Percentiles rank a stretch among this genome's conserved stretches.
Evolutionary conservation across 176 grass and related monocot genomes (phyloP).

Genomic region (Oryza glumipatula): DNA sequence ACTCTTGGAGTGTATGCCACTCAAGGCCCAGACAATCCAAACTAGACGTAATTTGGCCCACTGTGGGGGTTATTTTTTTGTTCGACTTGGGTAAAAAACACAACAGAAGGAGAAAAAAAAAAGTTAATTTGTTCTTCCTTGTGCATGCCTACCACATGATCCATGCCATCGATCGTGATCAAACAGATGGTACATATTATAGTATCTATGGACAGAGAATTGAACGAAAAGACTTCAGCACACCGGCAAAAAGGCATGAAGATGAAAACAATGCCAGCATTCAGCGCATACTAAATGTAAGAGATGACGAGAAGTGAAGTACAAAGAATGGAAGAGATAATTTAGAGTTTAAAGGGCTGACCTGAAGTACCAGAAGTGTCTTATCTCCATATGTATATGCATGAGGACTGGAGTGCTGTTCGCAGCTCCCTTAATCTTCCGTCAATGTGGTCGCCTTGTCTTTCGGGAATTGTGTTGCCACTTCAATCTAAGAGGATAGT

Average conservation of each 20-base stretch:
- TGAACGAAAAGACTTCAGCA: background rate
- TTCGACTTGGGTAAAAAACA: slow-evolving; percentile 38
- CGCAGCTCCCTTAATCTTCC: background rate
- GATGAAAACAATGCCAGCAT: slow-evolving; percentile 34
- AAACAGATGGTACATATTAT: slow-evolving; percentile 19
- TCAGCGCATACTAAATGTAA: slow-evolving; percentile 24
- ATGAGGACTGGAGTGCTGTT: background rate
- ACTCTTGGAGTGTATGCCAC: slow-evolving; percentile 60
- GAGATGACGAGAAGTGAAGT: slow-evolving; percentile 25
- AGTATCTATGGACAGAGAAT: slow-evolving; percentile 14
- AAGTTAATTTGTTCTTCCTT: background rate
- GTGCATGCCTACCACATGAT: background rate
- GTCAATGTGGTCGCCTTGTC: slow-evolving; percentile 29
- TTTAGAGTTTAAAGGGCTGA: slow-evolving; percentile 62
- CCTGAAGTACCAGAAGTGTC: slow-evolving; percentile 48
- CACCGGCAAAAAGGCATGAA: slow-evolving; percentile 31
- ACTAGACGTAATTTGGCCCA: slow-evolving; percentile 55
- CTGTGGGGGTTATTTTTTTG: slow-evolving; percentile 39
- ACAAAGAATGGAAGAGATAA: slow-evolving; percentile 17
- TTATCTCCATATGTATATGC: background rate
- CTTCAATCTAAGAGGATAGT: slow-evolving; percentile 39
- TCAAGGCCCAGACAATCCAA: slow-evolving; percentile 58
- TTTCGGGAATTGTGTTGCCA: slow-evolving; percentile 24
- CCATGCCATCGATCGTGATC: slow-evolving; percentile 26
- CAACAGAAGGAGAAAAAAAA: background rate